Base-by-base conservation (phyloP, 2,329 filamentous ascomycete genomes). In the Ophiostoma ulmi region DNA sequence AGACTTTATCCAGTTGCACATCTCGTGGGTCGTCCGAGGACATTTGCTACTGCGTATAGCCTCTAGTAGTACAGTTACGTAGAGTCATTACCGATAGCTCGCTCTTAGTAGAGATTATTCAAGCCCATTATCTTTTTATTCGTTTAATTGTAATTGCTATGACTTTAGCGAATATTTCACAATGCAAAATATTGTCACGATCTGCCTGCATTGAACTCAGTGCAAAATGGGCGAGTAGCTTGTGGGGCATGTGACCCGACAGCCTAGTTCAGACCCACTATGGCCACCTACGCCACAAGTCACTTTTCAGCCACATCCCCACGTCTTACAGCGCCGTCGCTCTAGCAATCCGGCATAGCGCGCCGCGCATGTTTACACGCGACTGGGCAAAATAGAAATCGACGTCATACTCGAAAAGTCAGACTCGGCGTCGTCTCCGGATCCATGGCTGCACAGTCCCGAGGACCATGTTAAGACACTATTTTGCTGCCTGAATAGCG, bases 311-410 rank as follows among this genome's bases (percentile, higher is more conserved):
- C 52, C 52, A 58, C 52, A 58, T 48, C 6, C 6, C 8, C 17
- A 26, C 22, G 22, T 26, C 52, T 22, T 58, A 58, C 52, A 58
- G 22, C 44, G 52, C 22, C 10, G 52, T 58, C 52, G 52, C 52
- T 58, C 52, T 17, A 58, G 52, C 52, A 58, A 58, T 44, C 14
- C 41, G 41, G 41, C 41, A 44, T 58, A 31, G 22, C 52, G 52
- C 52, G 52, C 17, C 52, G 8, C 22, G 7, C 52, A 58, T 58
- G 52, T 58, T 58, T 26, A 58, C 52, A 58, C 52, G 52, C 52
- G n/a, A 58, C 52, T 58, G n/a, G 52, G 52, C 52, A 58, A 55
- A 58, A 58, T 58, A 58, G n/a, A 13, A 11, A 17, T 22, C 52
- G 52, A 58, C 52, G 52, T 58, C 52, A 58, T 58, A 26, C n/a